phyloP scores from a whole-genome alignment of 192 early-diverging fungal species.

The Dimargaris verticillata region DNA sequence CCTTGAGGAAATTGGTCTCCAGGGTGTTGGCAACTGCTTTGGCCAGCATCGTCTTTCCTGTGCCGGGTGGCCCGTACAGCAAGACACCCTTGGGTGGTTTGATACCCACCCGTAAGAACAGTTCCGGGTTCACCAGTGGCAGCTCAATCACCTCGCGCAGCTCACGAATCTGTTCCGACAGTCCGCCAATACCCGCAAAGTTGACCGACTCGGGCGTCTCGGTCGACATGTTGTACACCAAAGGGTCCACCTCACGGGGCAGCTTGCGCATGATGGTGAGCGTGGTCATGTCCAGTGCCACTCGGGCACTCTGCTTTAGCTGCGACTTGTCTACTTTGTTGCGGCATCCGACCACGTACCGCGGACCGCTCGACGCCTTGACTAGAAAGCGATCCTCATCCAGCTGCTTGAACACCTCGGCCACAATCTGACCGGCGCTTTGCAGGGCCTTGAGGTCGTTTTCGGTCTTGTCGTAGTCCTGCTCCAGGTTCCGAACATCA shows the following conservation, averaged over 20 bases:
- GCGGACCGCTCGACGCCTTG: slow-evolving; percentile 88
- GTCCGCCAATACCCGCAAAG: slow-evolving; percentile 95
- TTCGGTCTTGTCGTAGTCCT: slow-evolving; percentile 89
- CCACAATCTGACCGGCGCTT: slow-evolving; percentile 98
- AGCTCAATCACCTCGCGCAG: slow-evolving; percentile 97
- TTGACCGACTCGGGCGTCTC: slow-evolving; percentile 90
- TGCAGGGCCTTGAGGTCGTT: slow-evolving; percentile 96
- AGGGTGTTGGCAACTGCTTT: slow-evolving; percentile 93
- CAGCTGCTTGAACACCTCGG: slow-evolving; percentile 93
- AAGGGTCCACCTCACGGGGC: slow-evolving; percentile 94
- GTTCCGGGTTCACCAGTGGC: slow-evolving; percentile 94
- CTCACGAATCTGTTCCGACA: slow-evolving; percentile 93
- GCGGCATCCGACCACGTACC: slow-evolving; percentile 95
- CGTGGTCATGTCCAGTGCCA: slow-evolving; percentile 99
- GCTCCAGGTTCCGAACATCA: slow-evolving; percentile 70
- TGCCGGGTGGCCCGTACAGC: slow-evolving; percentile 92
- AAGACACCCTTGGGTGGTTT: slow-evolving; percentile 98
- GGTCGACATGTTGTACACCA: slow-evolving; percentile 98
- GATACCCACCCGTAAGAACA: slow-evolving; percentile 94
- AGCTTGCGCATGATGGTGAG: slow-evolving; percentile 99
- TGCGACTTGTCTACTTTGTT: slow-evolving; percentile 88
- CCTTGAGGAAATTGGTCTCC: slow-evolving; percentile 97
- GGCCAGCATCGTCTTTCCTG: slow-evolving; percentile 93
- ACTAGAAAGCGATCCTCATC: slow-evolving; percentile 96
- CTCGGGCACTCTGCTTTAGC: slow-evolving; percentile 89